Evolutionary conservation across 352 stramenopile species (phyloP).

Genomic region (Pythium insidiosum): DNA sequence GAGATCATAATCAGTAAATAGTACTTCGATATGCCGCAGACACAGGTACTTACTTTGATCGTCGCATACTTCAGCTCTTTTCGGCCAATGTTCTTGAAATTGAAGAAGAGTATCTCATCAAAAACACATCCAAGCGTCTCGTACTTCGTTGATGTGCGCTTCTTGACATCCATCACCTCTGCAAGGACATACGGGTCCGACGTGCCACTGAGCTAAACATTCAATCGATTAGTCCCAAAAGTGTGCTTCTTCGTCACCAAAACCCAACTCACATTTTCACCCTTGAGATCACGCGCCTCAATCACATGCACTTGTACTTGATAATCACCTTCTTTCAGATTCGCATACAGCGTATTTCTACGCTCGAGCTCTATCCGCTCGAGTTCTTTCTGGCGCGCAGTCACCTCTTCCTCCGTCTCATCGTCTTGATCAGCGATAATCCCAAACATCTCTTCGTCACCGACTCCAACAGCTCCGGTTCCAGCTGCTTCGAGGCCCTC

Average conservation of each 20-base stretch:
- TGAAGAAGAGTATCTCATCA: conserved; percentile 88
- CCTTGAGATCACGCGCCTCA: conserved; percentile 82
- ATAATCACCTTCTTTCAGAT: conserved; percentile 70
- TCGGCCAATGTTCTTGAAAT: conserved; percentile 76
- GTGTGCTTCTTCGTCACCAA: background rate
- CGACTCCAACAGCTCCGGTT: too few relatives aligned
- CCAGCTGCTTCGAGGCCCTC: too few relatives aligned
- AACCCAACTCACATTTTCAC: conserved; percentile 55
- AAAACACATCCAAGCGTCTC: conserved; percentile 83
- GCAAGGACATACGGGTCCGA: conserved; percentile 87
- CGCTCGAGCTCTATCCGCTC: conserved; percentile 49
- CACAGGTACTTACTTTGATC: conserved; percentile 37
- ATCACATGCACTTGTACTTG: conserved; percentile 84
- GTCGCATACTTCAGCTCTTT: conserved; percentile 57
- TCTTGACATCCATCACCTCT: conserved; percentile 54
- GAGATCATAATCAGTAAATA: background rate
- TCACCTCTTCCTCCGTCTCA: conserved; percentile 59
- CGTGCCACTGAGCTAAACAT: conserved; percentile 63
- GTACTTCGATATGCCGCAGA: conserved; percentile 3
- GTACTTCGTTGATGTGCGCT: conserved; percentile 77
- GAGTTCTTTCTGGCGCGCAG: conserved; percentile 24
- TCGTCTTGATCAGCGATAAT: conserved; percentile 62
- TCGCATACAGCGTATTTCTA: conserved; percentile 31
- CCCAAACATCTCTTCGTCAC: conserved; percentile 18
- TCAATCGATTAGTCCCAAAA: background rate